Conservation (phyloP, 2,329 filamentous ascomycete species). For the Dactylellina drechsleri region DNA sequence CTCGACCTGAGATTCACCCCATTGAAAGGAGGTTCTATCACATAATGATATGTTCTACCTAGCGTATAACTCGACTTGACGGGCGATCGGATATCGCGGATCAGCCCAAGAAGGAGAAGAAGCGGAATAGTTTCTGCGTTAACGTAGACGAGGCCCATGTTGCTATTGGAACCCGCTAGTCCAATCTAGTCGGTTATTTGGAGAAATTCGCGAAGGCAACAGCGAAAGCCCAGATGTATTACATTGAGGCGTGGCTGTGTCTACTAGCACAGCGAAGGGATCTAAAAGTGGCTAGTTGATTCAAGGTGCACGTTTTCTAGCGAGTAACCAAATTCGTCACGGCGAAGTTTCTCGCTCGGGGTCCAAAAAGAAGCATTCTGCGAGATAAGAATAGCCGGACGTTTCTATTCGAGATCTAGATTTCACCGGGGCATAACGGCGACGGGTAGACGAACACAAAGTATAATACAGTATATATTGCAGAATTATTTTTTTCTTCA, state of each 20-base stretch:
- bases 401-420: constrained; percentile 42
- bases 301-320: constrained; percentile 36
- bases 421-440: constrained; percentile 13
- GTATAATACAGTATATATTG: constrained; percentile 23
- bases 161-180: constrained; percentile 22
- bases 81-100: neutral
- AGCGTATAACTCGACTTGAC: no score
- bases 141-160: constrained; percentile 29
- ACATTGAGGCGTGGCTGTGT: constrained; percentile 44
- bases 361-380: constrained; percentile 41
- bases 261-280: constrained; percentile 10
- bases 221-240: constrained; percentile 8
- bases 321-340: constrained; percentile 26
- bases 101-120: constrained; percentile 7
- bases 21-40: no score
- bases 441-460: constrained; percentile 21
- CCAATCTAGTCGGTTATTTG: constrained; percentile 45
- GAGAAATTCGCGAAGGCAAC: constrained; percentile 39
- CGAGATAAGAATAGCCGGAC: constrained; percentile 48
- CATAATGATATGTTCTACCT: no score
- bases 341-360: constrained; percentile 17
- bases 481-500: no score
- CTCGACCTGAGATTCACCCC: no score
- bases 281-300: constrained; percentile 38
- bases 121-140: constrained; percentile 13